Evolutionary conservation across 2,329 filamentous ascomycete species (phyloP), one percentile per base, ranked within the genome.

Genomic region (Stemphylium beticola): DNA sequence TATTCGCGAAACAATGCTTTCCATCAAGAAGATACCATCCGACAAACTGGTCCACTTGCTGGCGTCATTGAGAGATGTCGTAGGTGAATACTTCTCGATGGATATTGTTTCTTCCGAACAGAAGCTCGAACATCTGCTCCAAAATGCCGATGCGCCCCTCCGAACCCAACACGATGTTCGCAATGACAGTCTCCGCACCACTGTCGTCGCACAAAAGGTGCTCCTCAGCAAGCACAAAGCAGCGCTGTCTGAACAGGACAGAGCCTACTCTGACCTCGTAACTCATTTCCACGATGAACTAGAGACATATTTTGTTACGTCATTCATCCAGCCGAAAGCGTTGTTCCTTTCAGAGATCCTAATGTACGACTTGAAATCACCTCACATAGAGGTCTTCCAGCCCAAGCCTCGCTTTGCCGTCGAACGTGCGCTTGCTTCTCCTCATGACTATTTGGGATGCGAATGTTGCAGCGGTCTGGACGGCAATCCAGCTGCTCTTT

Each of bases 161-260:
- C 86, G 87, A 58, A 96, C 88, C 76, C 88, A 88, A 70, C 90
- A 95, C 73, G 88, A 88, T 64, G 82, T 88, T 10, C 87, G 88
- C 37, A 81, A 83, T 75, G 87, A 86, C 60, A 86, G 89, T 38
- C 76, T 91, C 36, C 83, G 91, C 39, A 91, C 90, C 1, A 93
- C 91, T 0, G 85, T 93, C 29, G 86, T 93, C 45, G 90, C 90
- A 14, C 90, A 93, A 68, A 90, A 90, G 69, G 90, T 95, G 15
- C 87, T 92, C 67, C 81, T 95, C 36, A 91, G 88, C 75, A 89
- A 86, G 59, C 87, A 92, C 70, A 87, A 87, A 61, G 86, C 89
- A 1, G 80, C 84, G 3, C 81, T 93, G 24, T 90, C 88, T 0
- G 82, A 87, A 39, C 82, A 88, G 61, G 91, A 93, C 75, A 85